A percentile compares a stretch with the other conserved stretches of the same genome.
Evolutionary conservation across 371 early-diverging fungal genomes (phyloP).

Genomic region (Mortierella polycephala): DNA sequence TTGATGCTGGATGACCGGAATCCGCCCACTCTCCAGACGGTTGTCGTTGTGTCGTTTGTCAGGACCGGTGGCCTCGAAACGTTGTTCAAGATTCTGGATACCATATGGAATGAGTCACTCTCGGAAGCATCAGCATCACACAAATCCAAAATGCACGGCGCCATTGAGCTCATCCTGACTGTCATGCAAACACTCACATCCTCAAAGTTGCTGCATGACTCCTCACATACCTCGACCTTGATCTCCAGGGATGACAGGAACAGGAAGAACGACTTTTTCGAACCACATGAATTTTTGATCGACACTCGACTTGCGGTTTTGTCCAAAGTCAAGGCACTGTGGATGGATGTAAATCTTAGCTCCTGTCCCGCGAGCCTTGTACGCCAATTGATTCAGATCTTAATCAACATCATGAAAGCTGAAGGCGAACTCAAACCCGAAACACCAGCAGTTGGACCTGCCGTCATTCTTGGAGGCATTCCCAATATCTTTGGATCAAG

Average conservation of each 20-base stretch:
- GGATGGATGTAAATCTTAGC: constrained; percentile 57
- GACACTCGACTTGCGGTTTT: constrained; percentile 65
- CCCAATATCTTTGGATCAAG: constrained; percentile 51
- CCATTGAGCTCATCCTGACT: constrained; percentile 67
- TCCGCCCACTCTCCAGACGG: constrained; percentile 75
- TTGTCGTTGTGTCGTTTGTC: constrained; percentile 76
- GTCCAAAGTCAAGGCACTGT: constrained; percentile 62
- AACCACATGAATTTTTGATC: constrained; percentile 75
- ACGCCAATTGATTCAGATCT: constrained; percentile 63
- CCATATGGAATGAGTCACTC: constrained; percentile 65
- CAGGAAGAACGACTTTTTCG: constrained; percentile 66
- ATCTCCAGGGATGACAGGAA: constrained; percentile 66
- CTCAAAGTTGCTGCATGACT: constrained; percentile 72
- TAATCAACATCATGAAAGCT: constrained; percentile 77
- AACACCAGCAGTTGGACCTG: constrained; percentile 6
- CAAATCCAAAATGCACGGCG: constrained; percentile 40
- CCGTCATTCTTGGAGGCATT: constrained; percentile 38
- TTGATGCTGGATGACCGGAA: constrained; percentile 66
- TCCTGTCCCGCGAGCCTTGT: constrained; percentile 62
- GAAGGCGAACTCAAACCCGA: constrained; percentile 69
- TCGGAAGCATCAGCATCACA: constrained; percentile 18
- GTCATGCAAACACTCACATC: constrained; percentile 70
- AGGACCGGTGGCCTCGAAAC: constrained; percentile 68
- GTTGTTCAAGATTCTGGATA: constrained; percentile 63
- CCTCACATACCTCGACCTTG: constrained; percentile 68